Conservation (phyloP, 1,284 basidiomycete genomes). For the Papiliotrema laurentii region DNA sequence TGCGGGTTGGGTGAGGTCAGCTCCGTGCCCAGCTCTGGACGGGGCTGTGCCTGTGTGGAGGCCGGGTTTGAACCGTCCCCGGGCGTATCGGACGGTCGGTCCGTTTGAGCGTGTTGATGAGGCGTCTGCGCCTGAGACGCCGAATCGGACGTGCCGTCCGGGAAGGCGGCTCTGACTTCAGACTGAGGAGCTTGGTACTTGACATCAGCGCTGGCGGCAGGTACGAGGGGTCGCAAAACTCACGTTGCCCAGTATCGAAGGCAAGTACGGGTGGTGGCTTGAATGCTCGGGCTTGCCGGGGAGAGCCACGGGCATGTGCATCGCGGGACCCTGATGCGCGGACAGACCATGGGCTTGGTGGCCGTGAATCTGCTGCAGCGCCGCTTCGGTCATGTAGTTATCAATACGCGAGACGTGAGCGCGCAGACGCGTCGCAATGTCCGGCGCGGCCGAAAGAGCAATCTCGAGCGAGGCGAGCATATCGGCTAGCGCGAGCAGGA, state of each 20-base stretch:
- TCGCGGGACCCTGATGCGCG: no score
- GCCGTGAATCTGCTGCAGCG: background rate
- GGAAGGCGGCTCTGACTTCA: background rate
- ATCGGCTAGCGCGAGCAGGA: slow-evolving; percentile 39
- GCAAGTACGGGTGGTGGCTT: slow-evolving; percentile 1
- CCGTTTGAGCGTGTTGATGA: no score
- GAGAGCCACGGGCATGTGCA: background rate
- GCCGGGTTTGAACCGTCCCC: no score
- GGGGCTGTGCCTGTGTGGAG: no score
- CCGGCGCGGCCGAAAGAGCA: slow-evolving; percentile 20
- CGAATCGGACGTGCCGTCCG: background rate
- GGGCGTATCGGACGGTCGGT: no score
- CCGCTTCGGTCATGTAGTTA: slow-evolving; percentile 38
- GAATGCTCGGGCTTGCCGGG: background rate
- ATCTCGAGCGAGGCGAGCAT: slow-evolving; percentile 35
- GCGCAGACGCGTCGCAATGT: slow-evolving; percentile 33
- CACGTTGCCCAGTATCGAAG: background rate
- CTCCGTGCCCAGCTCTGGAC: no score
- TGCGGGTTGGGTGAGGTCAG: background rate
- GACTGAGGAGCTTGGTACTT: background rate
- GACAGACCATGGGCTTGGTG: no score
- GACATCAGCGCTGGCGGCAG: background rate
- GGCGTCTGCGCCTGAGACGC: background rate
- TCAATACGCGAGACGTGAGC: slow-evolving; percentile 44
- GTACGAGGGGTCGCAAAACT: background rate